Evolutionary conservation across 225 moss, liverwort and hornwort species (phyloP).

Genomic region (Sphagnum contortum): DNA sequence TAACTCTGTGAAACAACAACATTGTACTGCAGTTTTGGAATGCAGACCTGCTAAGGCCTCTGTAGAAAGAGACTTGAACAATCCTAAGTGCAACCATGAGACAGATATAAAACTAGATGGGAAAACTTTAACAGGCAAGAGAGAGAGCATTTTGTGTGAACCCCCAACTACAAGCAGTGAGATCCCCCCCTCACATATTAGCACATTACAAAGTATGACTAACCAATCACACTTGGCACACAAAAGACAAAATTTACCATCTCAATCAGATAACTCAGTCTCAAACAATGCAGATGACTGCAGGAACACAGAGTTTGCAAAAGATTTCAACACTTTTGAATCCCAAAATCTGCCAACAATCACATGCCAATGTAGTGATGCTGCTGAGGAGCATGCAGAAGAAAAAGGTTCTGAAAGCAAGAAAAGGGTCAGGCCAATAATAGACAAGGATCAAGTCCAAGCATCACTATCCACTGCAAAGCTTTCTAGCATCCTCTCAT

Average conservation of each 20-base stretch:
- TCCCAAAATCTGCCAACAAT: neutral
- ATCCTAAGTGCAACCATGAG: neutral
- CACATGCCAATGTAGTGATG: constrained; percentile 4
- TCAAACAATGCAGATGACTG: constrained; percentile 9
- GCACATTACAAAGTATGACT: neutral
- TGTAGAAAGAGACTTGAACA: constrained; percentile 3
- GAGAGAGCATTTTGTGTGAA: no score
- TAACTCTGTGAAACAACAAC: neutral
- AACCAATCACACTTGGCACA: neutral
- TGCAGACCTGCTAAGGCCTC: neutral
- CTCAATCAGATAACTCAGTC: constrained; percentile 1
- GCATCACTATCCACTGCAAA: constrained; percentile 82
- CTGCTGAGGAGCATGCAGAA: constrained; percentile 11
- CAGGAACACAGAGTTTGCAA: neutral
- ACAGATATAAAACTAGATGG: constrained; percentile 13
- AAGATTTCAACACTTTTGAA: neutral
- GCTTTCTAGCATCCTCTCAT: constrained; percentile 66
- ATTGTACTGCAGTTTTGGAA: constrained; percentile 8
- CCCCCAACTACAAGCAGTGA: no score
- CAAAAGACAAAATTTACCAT: neutral
- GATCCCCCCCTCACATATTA: no score
- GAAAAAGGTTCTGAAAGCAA: constrained; percentile 2
- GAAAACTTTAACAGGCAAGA: constrained; percentile 13
- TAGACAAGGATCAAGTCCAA: constrained; percentile 13
- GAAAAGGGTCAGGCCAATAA: no score